Base-by-base conservation (phyloP, 1,284 basidiomycete genomes). In the Ceratorhiza oryzae-sativae region DNA sequence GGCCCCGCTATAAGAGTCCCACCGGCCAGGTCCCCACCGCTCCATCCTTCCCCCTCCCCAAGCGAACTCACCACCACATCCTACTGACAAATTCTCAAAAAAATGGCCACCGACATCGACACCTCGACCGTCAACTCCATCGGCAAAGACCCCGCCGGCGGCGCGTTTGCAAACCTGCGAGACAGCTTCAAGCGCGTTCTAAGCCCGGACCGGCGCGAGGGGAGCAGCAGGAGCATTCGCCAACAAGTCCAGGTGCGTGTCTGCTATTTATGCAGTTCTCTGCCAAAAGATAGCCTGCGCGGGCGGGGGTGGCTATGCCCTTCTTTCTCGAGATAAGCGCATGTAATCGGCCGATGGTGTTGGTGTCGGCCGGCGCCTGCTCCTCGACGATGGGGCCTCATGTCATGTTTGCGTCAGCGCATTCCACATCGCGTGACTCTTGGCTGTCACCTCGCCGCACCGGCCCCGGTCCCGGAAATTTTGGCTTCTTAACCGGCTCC, bases 261-360 rank as follows among this genome's bases (percentile, higher is more conserved):
- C 23, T 20, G 41, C 27, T 68, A 68, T 56, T 68, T 68, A 68
- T 68, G 30, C 51, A n/a, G 10, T 34, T 45, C 20, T 53, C 27
- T 4, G 20, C n/a, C 23, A 6, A 56, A 30, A 56, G 65, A 68
- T 68, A 68, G 53, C n/a, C 45, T 45, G 39, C 9, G 25, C 39
- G 34, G 46, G 49, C 41, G 51, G 65, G 65, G 65, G 65, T 68
- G 65, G 65, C 65, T 68, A 39, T 68, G 34, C 25, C 12, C 51
- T 56, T 56, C 51, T 56, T 53, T 41, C 15, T 39, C 2, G 62
- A 36, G 62, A 58, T 58, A 67, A 67, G 53, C 53, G 65, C 65
- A 58, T 68, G 46, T 68, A 68, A 30, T 68, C 65, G 65, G 65
- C 65, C 65, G 65, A 68, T 34, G 49, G 13, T 25, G 65, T 42